phyloP scores from a whole-genome alignment of 768 basidiomycete species.

The Tricholoma matsutake region DNA sequence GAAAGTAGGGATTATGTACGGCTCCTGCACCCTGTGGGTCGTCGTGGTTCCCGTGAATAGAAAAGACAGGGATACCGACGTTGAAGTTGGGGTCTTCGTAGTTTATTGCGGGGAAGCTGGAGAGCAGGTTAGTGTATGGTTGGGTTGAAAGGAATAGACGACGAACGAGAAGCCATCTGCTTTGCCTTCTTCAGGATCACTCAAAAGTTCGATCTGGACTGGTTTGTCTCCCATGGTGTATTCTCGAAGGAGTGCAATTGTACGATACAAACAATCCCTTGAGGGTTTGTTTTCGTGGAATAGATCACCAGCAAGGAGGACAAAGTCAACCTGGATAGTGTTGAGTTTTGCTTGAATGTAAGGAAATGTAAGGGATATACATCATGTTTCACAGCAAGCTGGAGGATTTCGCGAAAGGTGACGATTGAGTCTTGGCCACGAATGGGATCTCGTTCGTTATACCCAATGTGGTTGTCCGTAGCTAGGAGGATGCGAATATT shows the following conservation, averaged over 20 bases:
- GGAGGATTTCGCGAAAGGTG: constrained; percentile 91
- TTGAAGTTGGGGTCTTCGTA: constrained; percentile 98
- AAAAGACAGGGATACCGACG: constrained; percentile 94
- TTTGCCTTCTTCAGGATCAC: constrained; percentile 90
- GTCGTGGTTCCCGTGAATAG: constrained; percentile 99
- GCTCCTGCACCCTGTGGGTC: constrained; percentile 96
- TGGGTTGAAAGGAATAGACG: background rate
- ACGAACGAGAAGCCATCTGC: constrained; percentile 80
- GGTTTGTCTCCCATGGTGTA: constrained; percentile 88
- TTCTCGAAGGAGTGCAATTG: constrained; percentile 86
- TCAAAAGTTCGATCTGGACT: constrained; percentile 86
- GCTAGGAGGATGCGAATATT: constrained; percentile 84
- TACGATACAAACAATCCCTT: constrained; percentile 84
- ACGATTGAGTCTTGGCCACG: constrained; percentile 94
- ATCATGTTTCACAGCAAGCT: constrained; percentile 85
- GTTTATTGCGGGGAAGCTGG: constrained; percentile 92
- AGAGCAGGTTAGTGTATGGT: background rate
- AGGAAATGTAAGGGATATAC: constrained; percentile 39
- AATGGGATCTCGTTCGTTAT: constrained; percentile 90
- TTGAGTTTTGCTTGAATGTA: background rate
- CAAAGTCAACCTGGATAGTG: constrained; percentile 79
- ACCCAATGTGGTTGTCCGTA: constrained; percentile 96
- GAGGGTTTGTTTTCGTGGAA: constrained; percentile 98
- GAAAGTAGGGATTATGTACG: constrained; percentile 43
- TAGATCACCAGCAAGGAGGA: constrained; percentile 92